Base-by-base conservation (phyloP, 2,329 filamentous ascomycete genomes). In the Hypoxylon sp. region DNA sequence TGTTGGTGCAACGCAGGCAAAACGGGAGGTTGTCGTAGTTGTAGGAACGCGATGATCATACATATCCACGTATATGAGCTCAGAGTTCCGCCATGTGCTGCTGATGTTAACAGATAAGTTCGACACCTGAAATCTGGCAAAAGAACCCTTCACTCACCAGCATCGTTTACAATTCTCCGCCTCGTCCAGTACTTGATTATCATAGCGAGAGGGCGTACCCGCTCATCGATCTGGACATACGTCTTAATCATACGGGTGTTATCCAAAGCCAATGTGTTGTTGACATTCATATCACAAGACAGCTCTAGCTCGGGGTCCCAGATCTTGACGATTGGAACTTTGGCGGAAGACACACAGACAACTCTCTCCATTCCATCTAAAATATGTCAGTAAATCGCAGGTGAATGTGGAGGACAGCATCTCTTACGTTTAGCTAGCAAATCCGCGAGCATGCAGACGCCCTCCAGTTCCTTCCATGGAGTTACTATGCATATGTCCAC, bases 51-150 rank as follows among this genome's bases (percentile, higher is more conserved):
- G 78, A 99, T 92, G 73, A 98, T 97, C 86, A 99, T 89, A 81
- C 96, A 99, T 78, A 98, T 98, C 96, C 96, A 99, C 22, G 96
- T 98, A 78, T 99, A 99, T 17, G 96, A 99, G 80, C 95, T 98
- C 67, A 99, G 86, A 5, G 96, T 99, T 63, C 94, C 94, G 70
- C 96, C 94, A 78, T 94, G 94, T 65, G 92, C 96, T 97, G 78
- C 35, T 64, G 19, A 3, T 48, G 52, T 62, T 59, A 64, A 33
- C 26, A 59, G 6, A 53, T 24, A 24, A 31, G 5, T 26, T 19
- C 33, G 6, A 42, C 6, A 57, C 8, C 6, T 22, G 47, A 14
- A 48, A 48, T 39, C 5, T 31, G 2, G 8, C 8, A 44, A 42
- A 24, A 13, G n/a, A 14, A 37, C 31, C 31, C 13, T 50, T 17